Evolutionary conservation across 129 eudicot genomes (phyloP).

Genomic region (sunflower (Helianthus annuus)): DNA sequence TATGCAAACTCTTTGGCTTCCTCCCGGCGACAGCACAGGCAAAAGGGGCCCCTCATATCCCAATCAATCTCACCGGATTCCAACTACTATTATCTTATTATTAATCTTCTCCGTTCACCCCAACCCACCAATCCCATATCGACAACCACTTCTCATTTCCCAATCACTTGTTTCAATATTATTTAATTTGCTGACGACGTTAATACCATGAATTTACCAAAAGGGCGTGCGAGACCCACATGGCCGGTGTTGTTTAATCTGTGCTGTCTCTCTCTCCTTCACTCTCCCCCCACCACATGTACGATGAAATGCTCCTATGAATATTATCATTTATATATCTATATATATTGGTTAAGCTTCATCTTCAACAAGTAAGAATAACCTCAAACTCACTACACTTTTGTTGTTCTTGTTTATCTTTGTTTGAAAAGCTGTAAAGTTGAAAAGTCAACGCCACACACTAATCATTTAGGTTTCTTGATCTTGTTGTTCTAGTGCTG

Average conservation of each 20-base stretch:
- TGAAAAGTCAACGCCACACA: neutral
- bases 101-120: slow-evolving; percentile 1
- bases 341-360: neutral
- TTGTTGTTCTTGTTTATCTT: neutral
- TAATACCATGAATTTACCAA: neutral
- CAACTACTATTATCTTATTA: neutral
- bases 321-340: neutral
- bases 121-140: slow-evolving; percentile 26
- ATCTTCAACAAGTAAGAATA: neutral
- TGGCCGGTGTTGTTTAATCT: slow-evolving; percentile 8
- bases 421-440: slow-evolving; percentile 16
- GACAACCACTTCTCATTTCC: slow-evolving; percentile 22
- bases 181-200: slow-evolving; percentile 19
- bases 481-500: neutral
- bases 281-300: slow-evolving; percentile 26
- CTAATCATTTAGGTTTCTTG: slow-evolving; percentile 17
- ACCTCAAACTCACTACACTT: neutral
- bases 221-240: slow-evolving; percentile 8
- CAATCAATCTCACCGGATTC: neutral
- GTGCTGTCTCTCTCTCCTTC: slow-evolving; percentile 7
- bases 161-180: slow-evolving; percentile 10
- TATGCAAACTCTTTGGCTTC: neutral
- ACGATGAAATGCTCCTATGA: slow-evolving; percentile 11
- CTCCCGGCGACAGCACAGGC: slow-evolving; percentile 12
- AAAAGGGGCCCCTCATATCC: slow-evolving; percentile 11